Evolutionary conservation across 140 eudicot genomes (phyloP).

Genomic region (Ambrosia hybrid): DNA sequence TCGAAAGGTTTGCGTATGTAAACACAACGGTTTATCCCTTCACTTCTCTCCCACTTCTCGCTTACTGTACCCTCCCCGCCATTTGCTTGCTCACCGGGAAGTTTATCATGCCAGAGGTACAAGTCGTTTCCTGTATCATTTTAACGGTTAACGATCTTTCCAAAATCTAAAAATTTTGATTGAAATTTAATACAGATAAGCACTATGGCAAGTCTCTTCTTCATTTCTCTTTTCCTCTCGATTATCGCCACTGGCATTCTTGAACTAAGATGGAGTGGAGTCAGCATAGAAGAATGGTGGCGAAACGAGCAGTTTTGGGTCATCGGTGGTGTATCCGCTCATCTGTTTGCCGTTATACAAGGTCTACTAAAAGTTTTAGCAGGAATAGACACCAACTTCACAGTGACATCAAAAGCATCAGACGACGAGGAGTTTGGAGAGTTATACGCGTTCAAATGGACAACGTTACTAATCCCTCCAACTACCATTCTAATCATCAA

Average conservation of each 20-base stretch:
- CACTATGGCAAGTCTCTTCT: constrained; percentile 93
- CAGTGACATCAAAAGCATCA: too few species aligned
- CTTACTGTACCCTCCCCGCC: constrained; percentile 95
- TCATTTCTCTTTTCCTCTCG: constrained; percentile 89
- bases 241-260: constrained; percentile 93
- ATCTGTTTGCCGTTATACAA: constrained; percentile 87
- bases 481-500: too few species aligned
- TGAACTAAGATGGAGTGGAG: constrained; percentile 99
- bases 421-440: too few species aligned
- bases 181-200: constrained; percentile 58
- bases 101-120: constrained; percentile 98
- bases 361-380: constrained; percentile 57
- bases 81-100: constrained; percentile 96
- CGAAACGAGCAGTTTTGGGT: constrained; percentile 99
- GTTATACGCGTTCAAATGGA: too few species aligned
- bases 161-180: neutral
- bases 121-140: neutral
- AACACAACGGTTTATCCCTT: constrained; percentile 96
- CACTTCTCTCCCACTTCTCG: constrained; percentile 94
- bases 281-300: constrained; percentile 99
- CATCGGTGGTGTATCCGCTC: constrained; percentile 95
- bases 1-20: constrained; percentile 80
- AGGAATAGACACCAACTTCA: too few species aligned
- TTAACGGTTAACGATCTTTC: neutral
- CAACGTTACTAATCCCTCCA: too few species aligned